Conservation (phyloP, 169 alveolate species). For the Cryptosporidium canis region DNA sequence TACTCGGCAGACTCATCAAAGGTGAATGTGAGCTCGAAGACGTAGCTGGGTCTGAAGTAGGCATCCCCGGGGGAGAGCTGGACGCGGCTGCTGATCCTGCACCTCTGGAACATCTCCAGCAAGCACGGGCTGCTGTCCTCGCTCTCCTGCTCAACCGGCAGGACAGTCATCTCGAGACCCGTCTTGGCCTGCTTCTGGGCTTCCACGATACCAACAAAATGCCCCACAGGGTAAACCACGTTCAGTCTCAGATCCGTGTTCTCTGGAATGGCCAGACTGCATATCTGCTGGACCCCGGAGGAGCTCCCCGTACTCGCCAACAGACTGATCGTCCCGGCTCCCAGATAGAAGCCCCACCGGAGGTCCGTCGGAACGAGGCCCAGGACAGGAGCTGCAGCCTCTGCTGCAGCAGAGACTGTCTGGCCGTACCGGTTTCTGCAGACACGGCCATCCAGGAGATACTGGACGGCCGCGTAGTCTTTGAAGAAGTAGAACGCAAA, state of each 20-base stretch:
- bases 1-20: constrained; percentile 15
- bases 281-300: constrained; percentile 5
- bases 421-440: constrained; percentile 33
- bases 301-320: background rate
- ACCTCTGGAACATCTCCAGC: constrained; percentile 29
- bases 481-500: constrained; percentile 49
- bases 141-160: background rate
- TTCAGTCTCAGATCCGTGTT: constrained; percentile 20
- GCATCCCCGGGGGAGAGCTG: constrained; percentile 11
- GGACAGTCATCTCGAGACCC: background rate
- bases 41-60: background rate
- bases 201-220: constrained; percentile 29
- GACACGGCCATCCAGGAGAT: constrained; percentile 22
- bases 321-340: background rate
- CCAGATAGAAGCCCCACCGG: constrained; percentile 57
- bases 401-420: too few relatives aligned
- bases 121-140: background rate
- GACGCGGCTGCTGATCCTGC: constrained; percentile 25
- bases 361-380: background rate
- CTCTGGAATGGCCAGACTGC: background rate
- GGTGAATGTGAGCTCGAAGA: constrained; percentile 3
- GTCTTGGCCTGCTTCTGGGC: background rate
- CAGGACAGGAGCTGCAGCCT: too few relatives aligned
- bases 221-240: constrained; percentile 59
- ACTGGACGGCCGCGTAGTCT: constrained; percentile 30